Conservation (phyloP, 495 filamentous ascomycete genomes). For the Penicillium bialowiezense region DNA sequence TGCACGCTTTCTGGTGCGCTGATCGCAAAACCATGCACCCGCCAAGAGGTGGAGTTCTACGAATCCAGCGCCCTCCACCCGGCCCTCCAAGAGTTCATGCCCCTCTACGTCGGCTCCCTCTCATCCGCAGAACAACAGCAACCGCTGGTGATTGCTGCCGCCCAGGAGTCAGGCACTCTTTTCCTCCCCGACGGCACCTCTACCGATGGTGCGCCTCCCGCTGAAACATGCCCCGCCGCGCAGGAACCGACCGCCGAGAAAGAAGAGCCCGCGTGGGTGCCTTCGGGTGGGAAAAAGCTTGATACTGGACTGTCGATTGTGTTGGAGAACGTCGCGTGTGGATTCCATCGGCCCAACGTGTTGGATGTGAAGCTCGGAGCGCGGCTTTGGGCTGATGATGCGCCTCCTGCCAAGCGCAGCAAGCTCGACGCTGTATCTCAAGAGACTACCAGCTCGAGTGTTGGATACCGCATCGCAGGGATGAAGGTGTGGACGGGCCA, state of each 20-base stretch:
- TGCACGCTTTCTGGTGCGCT: slow-evolving; percentile 80
- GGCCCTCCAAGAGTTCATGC: slow-evolving; percentile 74
- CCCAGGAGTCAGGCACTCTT: slow-evolving; percentile 34
- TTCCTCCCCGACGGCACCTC: slow-evolving; percentile 32
- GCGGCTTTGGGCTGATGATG: slow-evolving; percentile 81
- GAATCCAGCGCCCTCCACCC: slow-evolving; percentile 69
- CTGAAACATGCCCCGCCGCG: not conserved
- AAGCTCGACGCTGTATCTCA: slow-evolving; percentile 76
- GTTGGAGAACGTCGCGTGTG: slow-evolving; percentile 78
- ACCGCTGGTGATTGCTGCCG: slow-evolving; percentile 42
- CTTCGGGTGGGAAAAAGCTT: slow-evolving; percentile 55
- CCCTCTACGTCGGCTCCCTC: slow-evolving; percentile 79
- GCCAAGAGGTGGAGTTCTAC: slow-evolving; percentile 88
- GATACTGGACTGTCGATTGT: slow-evolving; percentile 77
- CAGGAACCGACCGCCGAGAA: not conserved
- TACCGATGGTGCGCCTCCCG: slow-evolving; percentile 2
- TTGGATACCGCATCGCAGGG: slow-evolving; percentile 87
- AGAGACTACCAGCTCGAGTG: slow-evolving; percentile 73
- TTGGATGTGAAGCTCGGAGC: slow-evolving; percentile 90
- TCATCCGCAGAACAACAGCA: slow-evolving; percentile 50
- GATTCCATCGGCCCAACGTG: slow-evolving; percentile 86
- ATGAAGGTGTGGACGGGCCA: slow-evolving; percentile 87
- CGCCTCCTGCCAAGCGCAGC: slow-evolving; percentile 68
- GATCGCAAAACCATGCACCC: slow-evolving; percentile 92
- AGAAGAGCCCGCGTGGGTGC: slow-evolving; percentile 40